These are phyloP conservation scores for Talaromyces albobiverticillius DNA, from an alignment of 2,329 filamentous ascomycete genomes.

Conservation along the genomic window DNA sequence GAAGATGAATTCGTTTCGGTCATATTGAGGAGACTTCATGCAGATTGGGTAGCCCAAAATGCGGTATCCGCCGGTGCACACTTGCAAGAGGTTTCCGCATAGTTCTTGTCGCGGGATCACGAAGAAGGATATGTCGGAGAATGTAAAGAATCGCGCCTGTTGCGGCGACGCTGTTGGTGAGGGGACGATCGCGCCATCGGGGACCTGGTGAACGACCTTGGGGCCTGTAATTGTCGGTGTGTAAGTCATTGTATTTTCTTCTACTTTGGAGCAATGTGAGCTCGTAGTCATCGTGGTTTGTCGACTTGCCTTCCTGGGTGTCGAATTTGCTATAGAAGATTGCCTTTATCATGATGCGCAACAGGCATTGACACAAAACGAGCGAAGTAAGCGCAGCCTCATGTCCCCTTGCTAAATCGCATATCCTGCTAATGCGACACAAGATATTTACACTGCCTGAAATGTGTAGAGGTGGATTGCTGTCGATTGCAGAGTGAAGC, in stretches of 20 bases:
- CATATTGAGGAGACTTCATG: constrained; percentile 76
- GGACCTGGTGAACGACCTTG: constrained; percentile 64
- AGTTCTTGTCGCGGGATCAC: constrained; percentile 94
- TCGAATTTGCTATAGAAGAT: constrained; percentile 68
- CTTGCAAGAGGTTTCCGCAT: constrained; percentile 79
- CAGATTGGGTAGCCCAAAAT: constrained; percentile 88
- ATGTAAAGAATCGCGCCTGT: constrained; percentile 66
- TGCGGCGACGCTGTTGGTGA: constrained; percentile 41
- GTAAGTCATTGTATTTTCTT: not conserved
- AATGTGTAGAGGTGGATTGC: no score
- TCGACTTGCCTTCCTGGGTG: constrained; percentile 54
- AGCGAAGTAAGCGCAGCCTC: not conserved
- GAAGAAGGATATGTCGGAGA: constrained; percentile 82
- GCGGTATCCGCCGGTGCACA: constrained; percentile 70
- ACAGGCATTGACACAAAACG: not conserved
- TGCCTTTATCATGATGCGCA: constrained; percentile 55
- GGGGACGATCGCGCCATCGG: constrained; percentile 56
- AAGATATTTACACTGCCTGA: not conserved
- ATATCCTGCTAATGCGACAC: no score
- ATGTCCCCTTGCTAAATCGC: not conserved
- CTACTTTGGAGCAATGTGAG: not conserved
- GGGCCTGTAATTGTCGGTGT: constrained; percentile 44
- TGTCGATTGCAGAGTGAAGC: no score
- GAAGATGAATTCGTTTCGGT: constrained; percentile 96
- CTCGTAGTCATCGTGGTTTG: no score